Conservation (phyloP, 768 basidiomycete genomes). For the Neoboletus subvelutipes region DNA sequence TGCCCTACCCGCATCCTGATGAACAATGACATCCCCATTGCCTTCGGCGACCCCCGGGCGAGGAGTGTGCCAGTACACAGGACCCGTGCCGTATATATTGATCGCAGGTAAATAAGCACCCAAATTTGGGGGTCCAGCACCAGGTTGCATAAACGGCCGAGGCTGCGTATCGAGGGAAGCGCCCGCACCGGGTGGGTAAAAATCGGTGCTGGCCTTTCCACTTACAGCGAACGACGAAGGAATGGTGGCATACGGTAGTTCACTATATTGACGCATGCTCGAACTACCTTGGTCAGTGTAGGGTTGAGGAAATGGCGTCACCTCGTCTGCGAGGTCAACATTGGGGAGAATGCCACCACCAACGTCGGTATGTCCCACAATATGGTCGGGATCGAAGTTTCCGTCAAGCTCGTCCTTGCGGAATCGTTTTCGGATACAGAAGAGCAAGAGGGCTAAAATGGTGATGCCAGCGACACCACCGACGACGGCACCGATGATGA, state of each 20-base stretch:
- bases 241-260: slow-evolving; percentile 7
- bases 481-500: slow-evolving; percentile 55
- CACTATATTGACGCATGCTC: slow-evolving; percentile 27
- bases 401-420: slow-evolving; percentile 46
- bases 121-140: neutral
- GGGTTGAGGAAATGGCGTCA: slow-evolving; percentile 21
- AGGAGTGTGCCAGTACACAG: slow-evolving; percentile 22
- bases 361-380: slow-evolving; percentile 27
- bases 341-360: slow-evolving; percentile 26
- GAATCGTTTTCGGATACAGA: slow-evolving; percentile 28
- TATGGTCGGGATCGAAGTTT: slow-evolving; percentile 49
- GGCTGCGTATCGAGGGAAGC: slow-evolving; percentile 7
- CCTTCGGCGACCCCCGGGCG: slow-evolving; percentile 15
- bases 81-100: slow-evolving; percentile 14
- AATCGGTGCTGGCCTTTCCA: slow-evolving; percentile 6
- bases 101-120: slow-evolving; percentile 4
- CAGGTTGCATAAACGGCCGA: slow-evolving; percentile 2
- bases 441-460: slow-evolving; percentile 28
- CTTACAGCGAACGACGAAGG: slow-evolving; percentile 2
- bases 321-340: slow-evolving; percentile 31
- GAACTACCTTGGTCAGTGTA: slow-evolving; percentile 5
- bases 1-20: slow-evolving; percentile 28
- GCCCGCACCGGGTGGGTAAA: slow-evolving; percentile 3
- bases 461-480: slow-evolving; percentile 40
- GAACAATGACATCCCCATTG: slow-evolving; percentile 25